These are phyloP conservation scores for Byssoonygena ceratinophila DNA, from an alignment of 2,329 filamentous ascomycete genomes.

Conservation along the genomic window DNA sequence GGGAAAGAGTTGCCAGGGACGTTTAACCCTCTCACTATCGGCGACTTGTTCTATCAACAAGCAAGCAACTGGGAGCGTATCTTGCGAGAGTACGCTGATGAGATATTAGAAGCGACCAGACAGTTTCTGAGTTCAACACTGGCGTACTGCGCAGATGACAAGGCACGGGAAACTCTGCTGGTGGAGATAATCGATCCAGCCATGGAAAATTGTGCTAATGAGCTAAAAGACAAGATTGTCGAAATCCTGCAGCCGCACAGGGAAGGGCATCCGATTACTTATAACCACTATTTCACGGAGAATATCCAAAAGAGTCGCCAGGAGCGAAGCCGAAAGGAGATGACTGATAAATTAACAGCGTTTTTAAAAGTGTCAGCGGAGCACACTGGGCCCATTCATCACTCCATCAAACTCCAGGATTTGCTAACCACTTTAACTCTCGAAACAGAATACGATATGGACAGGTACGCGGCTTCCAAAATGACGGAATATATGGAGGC, in stretches of 20 bases:
- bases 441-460: conserved; percentile 28
- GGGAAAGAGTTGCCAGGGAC: conserved; percentile 49
- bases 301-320: conserved; percentile 20
- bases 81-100: conserved; percentile 20
- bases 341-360: too few relatives aligned
- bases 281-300: conserved; percentile 31
- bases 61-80: conserved; percentile 43
- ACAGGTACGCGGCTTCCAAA: conserved; percentile 30
- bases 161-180: conserved; percentile 27
- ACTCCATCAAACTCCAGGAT: not conserved
- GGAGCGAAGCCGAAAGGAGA: not conserved
- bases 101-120: conserved; percentile 20
- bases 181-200: conserved; percentile 32
- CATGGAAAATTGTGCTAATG: conserved; percentile 23
- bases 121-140: conserved; percentile 28
- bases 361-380: too few relatives aligned
- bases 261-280: conserved; percentile 34
- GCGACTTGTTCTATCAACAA: conserved; percentile 51
- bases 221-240: conserved; percentile 32
- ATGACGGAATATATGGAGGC: conserved; percentile 36
- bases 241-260: conserved; percentile 39
- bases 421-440: conserved; percentile 8
- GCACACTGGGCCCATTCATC: not conserved
- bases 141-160: conserved; percentile 29
- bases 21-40: conserved; percentile 49